Percentiles rank a stretch among this genome's conserved stretches.
Conservation (phyloP, 139 green algal species). For the Ettlia oleoabundans region DNA sequence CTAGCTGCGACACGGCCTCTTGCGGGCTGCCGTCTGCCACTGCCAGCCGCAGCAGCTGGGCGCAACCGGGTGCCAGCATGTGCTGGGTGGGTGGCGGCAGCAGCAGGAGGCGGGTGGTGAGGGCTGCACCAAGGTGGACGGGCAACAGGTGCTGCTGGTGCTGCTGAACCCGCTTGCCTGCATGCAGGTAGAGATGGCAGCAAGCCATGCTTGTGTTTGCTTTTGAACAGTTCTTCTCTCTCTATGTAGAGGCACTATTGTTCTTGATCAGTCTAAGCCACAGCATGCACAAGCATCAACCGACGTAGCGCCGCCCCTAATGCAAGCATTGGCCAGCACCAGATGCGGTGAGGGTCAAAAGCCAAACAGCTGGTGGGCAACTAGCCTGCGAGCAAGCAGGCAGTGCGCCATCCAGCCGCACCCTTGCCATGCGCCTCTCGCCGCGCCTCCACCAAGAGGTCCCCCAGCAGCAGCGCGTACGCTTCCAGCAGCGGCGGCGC, state of each 20-base stretch:
- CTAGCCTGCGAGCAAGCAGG: no score
- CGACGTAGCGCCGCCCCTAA: no score
- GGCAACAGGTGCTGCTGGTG: background rate
- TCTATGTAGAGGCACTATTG: no score
- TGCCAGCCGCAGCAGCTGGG: background rate
- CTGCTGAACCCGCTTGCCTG: background rate
- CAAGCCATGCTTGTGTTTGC: no score
- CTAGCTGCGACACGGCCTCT: background rate
- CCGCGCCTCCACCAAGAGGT: background rate
- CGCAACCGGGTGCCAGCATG: slow-evolving; percentile 9
- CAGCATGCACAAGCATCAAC: no score
- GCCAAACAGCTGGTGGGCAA: no score
- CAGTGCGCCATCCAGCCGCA: background rate
- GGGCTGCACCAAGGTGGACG: background rate
- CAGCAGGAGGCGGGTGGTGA: slow-evolving; percentile 1
- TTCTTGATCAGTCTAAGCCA: no score
- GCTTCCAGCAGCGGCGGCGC: slow-evolving; percentile 26
- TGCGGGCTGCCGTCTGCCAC: background rate
- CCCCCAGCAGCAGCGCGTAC: background rate
- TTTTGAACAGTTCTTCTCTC: no score
- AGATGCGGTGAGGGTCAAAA: no score
- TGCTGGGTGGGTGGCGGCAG: slow-evolving; percentile 24
- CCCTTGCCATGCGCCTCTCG: no score
- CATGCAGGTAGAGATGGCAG: background rate
- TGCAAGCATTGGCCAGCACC: no score